Evolutionary conservation across 176 grass and related monocot species (phyloP).

Genomic region (Miscanthus lutarioriparius): DNA sequence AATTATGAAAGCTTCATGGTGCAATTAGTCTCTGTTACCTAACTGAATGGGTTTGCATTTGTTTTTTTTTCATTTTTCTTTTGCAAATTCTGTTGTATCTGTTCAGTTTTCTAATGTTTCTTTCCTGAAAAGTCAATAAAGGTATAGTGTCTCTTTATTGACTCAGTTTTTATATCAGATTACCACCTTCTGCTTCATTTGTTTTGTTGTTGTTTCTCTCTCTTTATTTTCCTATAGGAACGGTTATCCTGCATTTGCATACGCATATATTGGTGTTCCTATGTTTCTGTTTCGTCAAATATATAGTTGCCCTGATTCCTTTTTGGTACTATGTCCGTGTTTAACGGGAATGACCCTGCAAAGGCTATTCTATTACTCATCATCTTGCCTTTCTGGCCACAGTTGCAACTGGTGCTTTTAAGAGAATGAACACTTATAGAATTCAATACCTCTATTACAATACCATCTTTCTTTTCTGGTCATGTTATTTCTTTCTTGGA

Average conservation of each 20-base stretch:
- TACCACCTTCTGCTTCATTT: background rate
- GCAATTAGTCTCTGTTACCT: background rate
- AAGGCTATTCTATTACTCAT: background rate
- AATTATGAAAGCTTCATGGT: slow-evolving; percentile 6
- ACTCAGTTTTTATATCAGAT: background rate
- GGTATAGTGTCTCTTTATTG: background rate
- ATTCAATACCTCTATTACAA: background rate
- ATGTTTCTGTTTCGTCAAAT: background rate
- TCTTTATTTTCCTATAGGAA: too few relatives aligned
- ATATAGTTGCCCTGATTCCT: background rate
- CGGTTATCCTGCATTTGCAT: background rate
- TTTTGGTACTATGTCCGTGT: background rate
- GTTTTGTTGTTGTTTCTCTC: background rate
- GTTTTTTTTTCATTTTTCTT: background rate
- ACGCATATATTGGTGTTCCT: background rate
- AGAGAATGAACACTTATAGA: background rate
- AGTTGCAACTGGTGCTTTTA: background rate
- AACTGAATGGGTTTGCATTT: background rate
- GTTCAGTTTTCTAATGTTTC: background rate
- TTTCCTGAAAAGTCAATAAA: background rate
- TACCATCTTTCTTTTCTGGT: background rate
- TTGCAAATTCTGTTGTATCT: background rate
- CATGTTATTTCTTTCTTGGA: background rate
- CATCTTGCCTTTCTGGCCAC: background rate
- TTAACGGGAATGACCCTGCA: background rate